Percentiles rank a stretch among this genome's conserved stretches.
phyloP scores from a whole-genome alignment of 352 stramenopile species.

The Globisporangium splendens region DNA sequence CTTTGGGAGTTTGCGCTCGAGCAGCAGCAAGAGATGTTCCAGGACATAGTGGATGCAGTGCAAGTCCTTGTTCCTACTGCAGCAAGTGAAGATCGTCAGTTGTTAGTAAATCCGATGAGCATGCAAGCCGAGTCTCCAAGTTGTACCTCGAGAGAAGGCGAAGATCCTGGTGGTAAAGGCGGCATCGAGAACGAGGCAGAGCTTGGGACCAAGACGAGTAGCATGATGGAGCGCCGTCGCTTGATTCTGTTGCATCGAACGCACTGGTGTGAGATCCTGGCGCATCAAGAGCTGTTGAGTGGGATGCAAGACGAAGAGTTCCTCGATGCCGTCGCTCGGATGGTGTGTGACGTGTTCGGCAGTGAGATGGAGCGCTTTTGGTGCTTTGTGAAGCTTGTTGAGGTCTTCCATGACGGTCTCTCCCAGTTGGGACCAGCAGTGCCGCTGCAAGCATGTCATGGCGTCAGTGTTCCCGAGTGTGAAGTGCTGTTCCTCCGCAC shows the following conservation, averaged over 20 bases:
- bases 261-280: slow-evolving; percentile 40
- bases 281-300: slow-evolving; percentile 17
- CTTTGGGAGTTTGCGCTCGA: slow-evolving; percentile 58
- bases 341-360: slow-evolving; percentile 38
- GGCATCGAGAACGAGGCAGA: background rate
- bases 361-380: slow-evolving; percentile 60
- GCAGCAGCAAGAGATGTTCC: slow-evolving; percentile 61
- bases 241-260: slow-evolving; percentile 41
- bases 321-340: slow-evolving; percentile 27
- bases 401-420: slow-evolving; percentile 52
- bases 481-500: slow-evolving; percentile 68
- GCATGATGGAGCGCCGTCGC: slow-evolving; percentile 1
- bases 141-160: background rate
- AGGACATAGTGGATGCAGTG: slow-evolving; percentile 50
- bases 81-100: background rate
- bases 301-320: slow-evolving; percentile 42
- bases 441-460: slow-evolving; percentile 29
- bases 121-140: background rate
- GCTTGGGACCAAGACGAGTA: background rate
- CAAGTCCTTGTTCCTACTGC: slow-evolving; percentile 35
- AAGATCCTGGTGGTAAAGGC: slow-evolving; percentile 1
- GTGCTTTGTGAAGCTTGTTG: slow-evolving; percentile 58
- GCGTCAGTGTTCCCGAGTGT: slow-evolving; percentile 41
- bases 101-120: background rate
- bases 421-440: slow-evolving; percentile 41